These are phyloP conservation scores for Oleoguttula mirabilis DNA, from an alignment of 495 filamentous ascomycete species.

Conservation along the genomic window DNA sequence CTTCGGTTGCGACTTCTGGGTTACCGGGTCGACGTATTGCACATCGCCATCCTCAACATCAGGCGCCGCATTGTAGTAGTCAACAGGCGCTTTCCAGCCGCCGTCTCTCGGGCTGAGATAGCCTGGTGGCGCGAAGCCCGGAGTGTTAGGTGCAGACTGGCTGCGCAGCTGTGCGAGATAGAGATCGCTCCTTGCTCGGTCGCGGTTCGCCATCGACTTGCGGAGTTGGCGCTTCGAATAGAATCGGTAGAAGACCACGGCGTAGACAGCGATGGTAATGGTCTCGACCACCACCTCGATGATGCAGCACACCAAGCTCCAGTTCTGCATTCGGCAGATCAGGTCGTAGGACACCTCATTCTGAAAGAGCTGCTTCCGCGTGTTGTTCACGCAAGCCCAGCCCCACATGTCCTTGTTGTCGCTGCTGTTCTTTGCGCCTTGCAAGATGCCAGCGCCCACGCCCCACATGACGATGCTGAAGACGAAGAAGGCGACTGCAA, in stretches of 20 bases:
- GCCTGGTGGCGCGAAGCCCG: conserved; percentile 45
- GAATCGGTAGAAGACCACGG: conserved; percentile 87
- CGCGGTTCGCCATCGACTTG: conserved; percentile 92
- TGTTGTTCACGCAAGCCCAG: conserved; percentile 88
- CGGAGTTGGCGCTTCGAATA: conserved; percentile 87
- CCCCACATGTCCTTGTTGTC: conserved; percentile 75
- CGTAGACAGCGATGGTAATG: conserved; percentile 85
- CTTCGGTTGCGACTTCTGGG: conserved; percentile 43
- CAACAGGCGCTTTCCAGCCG: conserved; percentile 26
- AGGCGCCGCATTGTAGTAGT: conserved; percentile 19
- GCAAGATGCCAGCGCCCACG: neutral
- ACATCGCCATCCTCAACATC: conserved; percentile 45
- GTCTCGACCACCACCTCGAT: conserved; percentile 93
- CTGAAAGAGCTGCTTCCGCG: conserved; percentile 57
- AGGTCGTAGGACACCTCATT: conserved; percentile 76
- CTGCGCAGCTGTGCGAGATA: conserved; percentile 89
- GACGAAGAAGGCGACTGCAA: conserved; percentile 84
- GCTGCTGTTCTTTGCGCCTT: neutral
- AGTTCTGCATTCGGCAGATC: conserved; percentile 95
- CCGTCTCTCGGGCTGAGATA: conserved; percentile 29
- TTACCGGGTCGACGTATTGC: conserved; percentile 41
- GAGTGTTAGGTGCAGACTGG: conserved; percentile 90
- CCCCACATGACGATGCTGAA: conserved; percentile 56
- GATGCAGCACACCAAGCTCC: conserved; percentile 89
- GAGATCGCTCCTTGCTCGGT: conserved; percentile 82